These are phyloP conservation scores for Hapsidospora chrysogenum DNA, from an alignment of 495 filamentous ascomycete genomes.

Conservation along the genomic window DNA sequence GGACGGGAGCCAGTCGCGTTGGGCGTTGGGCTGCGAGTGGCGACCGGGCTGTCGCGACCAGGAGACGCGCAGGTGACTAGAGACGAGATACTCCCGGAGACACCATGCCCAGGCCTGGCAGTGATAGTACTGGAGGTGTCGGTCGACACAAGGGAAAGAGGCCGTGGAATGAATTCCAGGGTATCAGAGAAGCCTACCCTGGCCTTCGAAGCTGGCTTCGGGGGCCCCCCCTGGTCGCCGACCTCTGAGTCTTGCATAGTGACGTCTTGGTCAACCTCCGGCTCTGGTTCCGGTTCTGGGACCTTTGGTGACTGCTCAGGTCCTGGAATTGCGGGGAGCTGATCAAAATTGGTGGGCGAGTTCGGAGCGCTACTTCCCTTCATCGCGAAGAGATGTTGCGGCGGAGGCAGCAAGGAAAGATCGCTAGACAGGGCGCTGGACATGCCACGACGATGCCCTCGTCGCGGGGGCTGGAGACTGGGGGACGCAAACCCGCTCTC, in stretches of 20 bases:
- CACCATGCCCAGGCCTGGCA: constrained; percentile 42
- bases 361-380: constrained; percentile 48
- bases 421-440: constrained; percentile 86
- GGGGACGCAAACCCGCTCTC: constrained; percentile 37
- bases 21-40: constrained; percentile 11
- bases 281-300: too few species aligned
- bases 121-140: constrained; percentile 55
- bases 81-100: constrained; percentile 47
- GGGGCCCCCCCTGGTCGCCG: too few species aligned
- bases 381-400: background rate
- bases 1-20: constrained; percentile 22
- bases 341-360: constrained; percentile 37
- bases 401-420: constrained; percentile 42
- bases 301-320: too few species aligned
- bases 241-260: background rate
- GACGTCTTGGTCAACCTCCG: too few species aligned
- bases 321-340: too few species aligned
- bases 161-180: constrained; percentile 53
- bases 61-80: constrained; percentile 31
- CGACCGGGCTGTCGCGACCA: constrained; percentile 18
- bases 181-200: constrained; percentile 43
- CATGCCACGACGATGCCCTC: constrained; percentile 69
- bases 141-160: constrained; percentile 55
- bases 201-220: constrained; percentile 21
- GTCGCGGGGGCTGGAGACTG: constrained; percentile 30